Evolutionary conservation across 441 rosid species (phyloP), one percentile per base, ranked within the genome.

Genomic region (Arabidopsis lyrata): DNA sequence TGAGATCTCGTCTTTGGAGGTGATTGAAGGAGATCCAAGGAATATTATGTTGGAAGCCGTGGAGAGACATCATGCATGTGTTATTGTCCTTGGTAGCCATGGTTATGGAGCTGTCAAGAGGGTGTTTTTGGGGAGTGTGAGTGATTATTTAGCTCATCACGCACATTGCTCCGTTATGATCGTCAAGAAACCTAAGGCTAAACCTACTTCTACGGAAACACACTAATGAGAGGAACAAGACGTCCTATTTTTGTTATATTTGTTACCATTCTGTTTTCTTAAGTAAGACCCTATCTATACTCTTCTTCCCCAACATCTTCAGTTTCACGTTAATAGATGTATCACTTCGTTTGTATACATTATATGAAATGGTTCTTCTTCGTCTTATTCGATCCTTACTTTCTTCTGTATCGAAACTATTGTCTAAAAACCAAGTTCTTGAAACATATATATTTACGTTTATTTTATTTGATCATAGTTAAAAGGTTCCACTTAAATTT

Each of bases 61-160:
- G 2, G 83, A 83, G 5, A 87, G 73, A 63, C 75, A 81, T 39
- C 78, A 85, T 8, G 84, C 91, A 12, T 6, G 81, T 15, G 68
- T 83, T 4, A 62, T 87, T 61, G 83, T 87, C 12, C 48, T 87
- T 32, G 89, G 89, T 22, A 84, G 89, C 20, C 88, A 80, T 73
- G 85, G 87, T 38, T 82, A 85, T 57, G 86, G 86, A 60, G 66
- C 72, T 62, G 67, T 85, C 5, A 81, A 78, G 80, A 85, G 77
- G 44, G 77, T 74, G 41, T 65, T 74, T 36, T 47, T 74, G 52
- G 77, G 77, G 8, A 74, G 77, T 12, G 77, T 74, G 34, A 74
- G 77, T 57, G 77, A 74, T 2, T 66, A 65, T 47, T 49, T 74
- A n/a, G 71, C 66, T 74, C 77, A 74, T 39, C 77, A 74, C 9